phyloP scores from a whole-genome alignment of 148 eudicot species.

The Vaccinium myrtillus region DNA sequence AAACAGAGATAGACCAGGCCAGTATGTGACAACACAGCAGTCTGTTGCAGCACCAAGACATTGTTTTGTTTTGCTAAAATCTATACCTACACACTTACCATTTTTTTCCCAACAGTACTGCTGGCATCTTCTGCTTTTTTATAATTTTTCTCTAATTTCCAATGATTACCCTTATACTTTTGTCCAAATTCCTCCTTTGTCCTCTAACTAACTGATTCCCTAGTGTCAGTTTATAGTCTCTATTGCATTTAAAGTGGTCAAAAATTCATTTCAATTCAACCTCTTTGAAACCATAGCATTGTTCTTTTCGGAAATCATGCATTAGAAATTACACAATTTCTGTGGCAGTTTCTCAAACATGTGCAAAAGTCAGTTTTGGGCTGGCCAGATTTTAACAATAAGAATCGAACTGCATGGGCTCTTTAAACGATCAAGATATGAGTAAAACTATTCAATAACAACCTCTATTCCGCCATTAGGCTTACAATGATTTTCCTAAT shows the following conservation, averaged over 20 bases:
- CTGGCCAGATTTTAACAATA: not conserved
- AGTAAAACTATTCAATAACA: too few relatives aligned
- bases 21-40: constrained; percentile 3
- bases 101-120: constrained; percentile 2
- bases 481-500: too few relatives aligned
- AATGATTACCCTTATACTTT: constrained; percentile 4
- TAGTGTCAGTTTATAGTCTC: not conserved
- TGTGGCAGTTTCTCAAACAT: not conserved
- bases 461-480: too few relatives aligned
- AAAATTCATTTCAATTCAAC: not conserved
- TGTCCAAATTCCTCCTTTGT: constrained; percentile 10
- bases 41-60: not conserved
- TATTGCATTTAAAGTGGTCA: constrained; percentile 2
- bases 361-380: not conserved
- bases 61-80: not conserved
- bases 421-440: too few relatives aligned
- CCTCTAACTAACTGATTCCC: not conserved
- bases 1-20: not conserved
- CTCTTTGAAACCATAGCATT: not conserved
- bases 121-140: not conserved
- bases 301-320: not conserved
- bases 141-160: not conserved
- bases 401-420: not conserved
- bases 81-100: not conserved
- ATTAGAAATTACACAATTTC: not conserved